Evolutionary conservation across 352 stramenopile species (phyloP).

Genomic region (Globisporangium lucens): DNA sequence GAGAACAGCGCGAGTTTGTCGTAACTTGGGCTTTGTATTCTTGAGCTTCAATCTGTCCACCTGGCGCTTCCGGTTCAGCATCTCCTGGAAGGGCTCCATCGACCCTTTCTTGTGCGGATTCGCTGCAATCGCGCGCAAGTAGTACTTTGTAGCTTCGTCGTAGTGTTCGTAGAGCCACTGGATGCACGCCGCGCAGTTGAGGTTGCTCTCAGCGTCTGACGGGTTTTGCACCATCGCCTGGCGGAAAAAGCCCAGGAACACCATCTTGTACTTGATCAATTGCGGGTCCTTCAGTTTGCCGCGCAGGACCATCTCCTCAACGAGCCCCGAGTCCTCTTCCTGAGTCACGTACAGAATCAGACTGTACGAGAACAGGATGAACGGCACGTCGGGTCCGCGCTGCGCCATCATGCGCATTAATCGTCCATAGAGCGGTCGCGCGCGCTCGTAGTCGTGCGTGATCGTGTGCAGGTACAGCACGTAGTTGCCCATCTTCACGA

Average conservation of each 20-base stretch:
- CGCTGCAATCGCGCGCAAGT: constrained; percentile 58
- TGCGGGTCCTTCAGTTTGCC: constrained; percentile 53
- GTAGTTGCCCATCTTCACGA: constrained; percentile 83
- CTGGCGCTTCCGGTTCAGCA: constrained; percentile 53
- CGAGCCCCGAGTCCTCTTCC: constrained; percentile 59
- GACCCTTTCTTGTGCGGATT: constrained; percentile 57
- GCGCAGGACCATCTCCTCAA: constrained; percentile 66
- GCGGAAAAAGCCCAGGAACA: constrained; percentile 75
- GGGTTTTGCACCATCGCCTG: constrained; percentile 71
- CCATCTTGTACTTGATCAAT: constrained; percentile 70
- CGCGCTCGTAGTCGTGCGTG: constrained; percentile 74
- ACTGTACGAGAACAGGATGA: constrained; percentile 77
- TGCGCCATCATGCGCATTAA: constrained; percentile 77
- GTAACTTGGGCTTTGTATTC: neutral
- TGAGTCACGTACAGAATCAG: constrained; percentile 72
- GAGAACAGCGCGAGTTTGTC: neutral
- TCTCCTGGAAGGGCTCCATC: constrained; percentile 76
- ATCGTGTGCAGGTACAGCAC: constrained; percentile 78
- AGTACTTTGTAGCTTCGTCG: constrained; percentile 55
- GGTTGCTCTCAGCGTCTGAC: constrained; percentile 49
- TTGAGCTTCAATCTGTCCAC: constrained; percentile 26
- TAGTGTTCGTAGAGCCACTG: constrained; percentile 75
- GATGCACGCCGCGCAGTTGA: constrained; percentile 78
- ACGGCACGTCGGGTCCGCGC: constrained; percentile 68
- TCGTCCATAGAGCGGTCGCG: constrained; percentile 58